Conservation (phyloP, 768 basidiomycete species). For the Xerocomus brunneocitrinus region DNA sequence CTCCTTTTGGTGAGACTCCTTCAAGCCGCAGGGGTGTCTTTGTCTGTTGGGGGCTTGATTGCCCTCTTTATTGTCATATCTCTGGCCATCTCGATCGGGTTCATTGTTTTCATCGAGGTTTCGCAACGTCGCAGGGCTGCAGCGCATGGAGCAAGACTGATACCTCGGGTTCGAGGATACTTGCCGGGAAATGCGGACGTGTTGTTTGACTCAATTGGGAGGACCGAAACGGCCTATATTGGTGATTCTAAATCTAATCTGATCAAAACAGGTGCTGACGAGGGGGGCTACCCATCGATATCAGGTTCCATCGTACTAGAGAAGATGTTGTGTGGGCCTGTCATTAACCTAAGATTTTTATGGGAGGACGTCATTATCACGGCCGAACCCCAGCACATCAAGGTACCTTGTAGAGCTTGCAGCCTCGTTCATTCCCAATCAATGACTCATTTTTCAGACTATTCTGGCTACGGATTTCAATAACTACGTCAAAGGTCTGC, state of each 20-base stretch:
- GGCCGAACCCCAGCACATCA: slow-evolving; percentile 44
- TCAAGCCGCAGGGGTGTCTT: slow-evolving; percentile 5
- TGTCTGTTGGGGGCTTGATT: slow-evolving; percentile 3
- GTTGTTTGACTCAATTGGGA: slow-evolving; percentile 17
- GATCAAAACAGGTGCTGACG: neutral
- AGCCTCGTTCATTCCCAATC: neutral
- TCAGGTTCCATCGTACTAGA: slow-evolving; percentile 26
- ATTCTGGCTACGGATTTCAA: slow-evolving; percentile 42
- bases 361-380: slow-evolving; percentile 51
- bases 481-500: slow-evolving; percentile 40
- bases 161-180: slow-evolving; percentile 31
- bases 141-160: slow-evolving; percentile 21
- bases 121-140: slow-evolving; percentile 18
- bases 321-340: slow-evolving; percentile 23
- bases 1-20: slow-evolving; percentile 12
- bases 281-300: neutral
- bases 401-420: slow-evolving; percentile 18
- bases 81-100: slow-evolving; percentile 1
- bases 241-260: slow-evolving; percentile 19
- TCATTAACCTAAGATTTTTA: slow-evolving; percentile 41
- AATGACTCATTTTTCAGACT: slow-evolving; percentile 20
- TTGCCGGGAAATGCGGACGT: slow-evolving; percentile 35
- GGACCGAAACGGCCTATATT: slow-evolving; percentile 31
- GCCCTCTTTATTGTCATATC: slow-evolving; percentile 3
- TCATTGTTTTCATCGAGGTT: slow-evolving; percentile 1